phyloP scores from a whole-genome alignment of 2,329 filamentous ascomycete species.

The Ceratocystis diversiconidia region DNA sequence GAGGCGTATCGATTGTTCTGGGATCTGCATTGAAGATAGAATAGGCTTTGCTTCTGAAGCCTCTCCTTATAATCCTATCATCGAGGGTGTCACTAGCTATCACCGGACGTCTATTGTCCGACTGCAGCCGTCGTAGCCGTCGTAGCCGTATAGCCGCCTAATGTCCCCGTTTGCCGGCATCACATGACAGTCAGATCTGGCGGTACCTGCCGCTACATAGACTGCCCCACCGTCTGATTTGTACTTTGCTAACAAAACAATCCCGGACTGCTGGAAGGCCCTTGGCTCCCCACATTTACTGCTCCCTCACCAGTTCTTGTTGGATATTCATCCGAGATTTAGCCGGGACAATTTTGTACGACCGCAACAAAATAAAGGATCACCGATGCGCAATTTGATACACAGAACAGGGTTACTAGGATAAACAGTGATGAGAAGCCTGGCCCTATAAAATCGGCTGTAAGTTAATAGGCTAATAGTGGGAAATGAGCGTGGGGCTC shows the following conservation, averaged over 20 bases:
- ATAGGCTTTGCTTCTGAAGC: too few species aligned
- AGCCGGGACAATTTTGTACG: neutral
- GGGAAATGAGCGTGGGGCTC: slow-evolving; percentile 7
- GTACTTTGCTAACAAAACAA: neutral
- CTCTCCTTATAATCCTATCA: too few species aligned
- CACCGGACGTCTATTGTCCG: neutral
- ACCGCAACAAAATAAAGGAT: neutral
- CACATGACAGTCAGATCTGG: slow-evolving; percentile 8
- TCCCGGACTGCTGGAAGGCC: slow-evolving; percentile 15
- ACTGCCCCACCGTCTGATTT: neutral
- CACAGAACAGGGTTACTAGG: neutral
- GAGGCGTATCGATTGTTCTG: too few species aligned
- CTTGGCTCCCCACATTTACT: too few species aligned
- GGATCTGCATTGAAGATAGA: too few species aligned
- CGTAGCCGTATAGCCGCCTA: neutral
- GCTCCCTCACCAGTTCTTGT: too few species aligned
- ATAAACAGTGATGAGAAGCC: too few species aligned
- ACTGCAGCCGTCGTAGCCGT: neutral
- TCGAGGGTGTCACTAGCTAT: too few species aligned
- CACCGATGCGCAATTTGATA: neutral
- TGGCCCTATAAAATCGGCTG: neutral
- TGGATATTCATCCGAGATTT: neutral
- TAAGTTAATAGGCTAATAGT: neutral
- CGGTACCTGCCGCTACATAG: neutral
- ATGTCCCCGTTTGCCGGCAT: slow-evolving; percentile 6